Evolutionary conservation across 768 basidiomycete genomes (phyloP), one percentile per base, ranked within the genome.

Genomic region (Crucibulum laeve): DNA sequence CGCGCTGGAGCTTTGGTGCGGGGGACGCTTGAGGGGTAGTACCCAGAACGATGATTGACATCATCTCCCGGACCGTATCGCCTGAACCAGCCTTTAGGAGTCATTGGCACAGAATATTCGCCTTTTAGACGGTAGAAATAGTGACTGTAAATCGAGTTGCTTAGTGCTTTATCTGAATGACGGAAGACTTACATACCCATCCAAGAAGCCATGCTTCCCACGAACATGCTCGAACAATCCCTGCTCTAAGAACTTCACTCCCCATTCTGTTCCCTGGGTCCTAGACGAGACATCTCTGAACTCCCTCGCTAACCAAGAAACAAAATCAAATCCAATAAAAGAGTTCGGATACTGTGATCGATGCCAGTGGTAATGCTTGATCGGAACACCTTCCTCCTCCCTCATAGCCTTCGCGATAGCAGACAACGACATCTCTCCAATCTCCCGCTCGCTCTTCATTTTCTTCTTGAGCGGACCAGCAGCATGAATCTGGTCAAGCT

Each of bases 231-330:
- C 85, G 55, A 98, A 84, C 24, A 97, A 62, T 1, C 91, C 92
- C 53, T 87, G 82, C 32, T 91, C 84, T 53, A 81, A 76, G 17
- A 97, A 61, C 52, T 75, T 84, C 23, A 73, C 64, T 4, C 90
- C 95, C 79, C 82, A 86, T 48, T 92, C 87, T 14, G 77, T 66
- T 0, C 77, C 95, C 52, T 92, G 87, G 21, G 84, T 80, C 40
- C 90, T 71, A 13, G 85, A 87, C 1, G 86, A 83, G 5, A 96
- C 80, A 57, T 97, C 94, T 23, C 82, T 78, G 56, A 93, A 97
- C 61, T 93, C 88, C 24, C 88, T 78, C n/a, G 89, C 79, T 15
- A 96, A 68, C 94, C 94, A 98, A 1, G 84, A 85, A 18, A 93
- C 87, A 52, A 97, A 82, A 32, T 92, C 90, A 49, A 80, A 83